Percentiles rank a stretch among this genome's conserved stretches.
Evolutionary conservation across 2,329 filamentous ascomycete species (phyloP).

Genomic region (Aspergillus quadrilineatus): DNA sequence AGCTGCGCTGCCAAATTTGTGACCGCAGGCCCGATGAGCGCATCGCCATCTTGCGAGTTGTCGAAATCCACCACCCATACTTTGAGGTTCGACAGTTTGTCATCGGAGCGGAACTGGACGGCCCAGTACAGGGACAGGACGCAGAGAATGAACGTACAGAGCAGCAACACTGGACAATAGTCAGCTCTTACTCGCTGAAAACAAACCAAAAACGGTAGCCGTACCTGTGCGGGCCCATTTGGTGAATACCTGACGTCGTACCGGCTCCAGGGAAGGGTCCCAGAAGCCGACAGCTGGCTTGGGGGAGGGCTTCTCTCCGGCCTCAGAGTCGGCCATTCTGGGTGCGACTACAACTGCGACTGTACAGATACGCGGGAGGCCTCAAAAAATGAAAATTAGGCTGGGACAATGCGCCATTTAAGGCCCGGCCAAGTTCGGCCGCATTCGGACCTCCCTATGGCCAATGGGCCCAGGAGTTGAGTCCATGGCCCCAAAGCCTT

Average conservation of each 20-base stretch:
- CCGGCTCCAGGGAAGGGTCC: slow-evolving; percentile 25
- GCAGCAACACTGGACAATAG: slow-evolving; percentile 32
- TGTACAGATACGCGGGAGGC: too few species aligned
- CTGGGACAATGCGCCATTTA: background rate
- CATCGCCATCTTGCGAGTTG: slow-evolving; percentile 41
- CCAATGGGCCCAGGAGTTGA: background rate
- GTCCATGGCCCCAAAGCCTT: too few species aligned
- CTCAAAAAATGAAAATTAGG: background rate
- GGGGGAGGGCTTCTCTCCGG: slow-evolving; percentile 7
- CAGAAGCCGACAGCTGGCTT: slow-evolving; percentile 26
- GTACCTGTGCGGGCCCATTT: slow-evolving; percentile 28
- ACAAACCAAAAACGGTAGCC: background rate
- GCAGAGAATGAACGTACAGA: slow-evolving; percentile 57
- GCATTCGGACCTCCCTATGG: background rate
- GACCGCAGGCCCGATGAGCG: slow-evolving; percentile 59
- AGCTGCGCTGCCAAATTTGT: slow-evolving; percentile 39
- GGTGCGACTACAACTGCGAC: background rate
- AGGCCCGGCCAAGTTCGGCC: background rate
- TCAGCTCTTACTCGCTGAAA: background rate
- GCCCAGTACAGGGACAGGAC: slow-evolving; percentile 64
- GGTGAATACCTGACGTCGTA: slow-evolving; percentile 22
- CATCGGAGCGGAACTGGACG: slow-evolving; percentile 53
- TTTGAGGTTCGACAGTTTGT: slow-evolving; percentile 50
- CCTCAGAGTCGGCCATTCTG: background rate
- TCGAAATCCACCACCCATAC: slow-evolving; percentile 66